Base-by-base conservation (phyloP, 2,329 filamentous ascomycete genomes). In the Chaetomiaceae sp. region DNA sequence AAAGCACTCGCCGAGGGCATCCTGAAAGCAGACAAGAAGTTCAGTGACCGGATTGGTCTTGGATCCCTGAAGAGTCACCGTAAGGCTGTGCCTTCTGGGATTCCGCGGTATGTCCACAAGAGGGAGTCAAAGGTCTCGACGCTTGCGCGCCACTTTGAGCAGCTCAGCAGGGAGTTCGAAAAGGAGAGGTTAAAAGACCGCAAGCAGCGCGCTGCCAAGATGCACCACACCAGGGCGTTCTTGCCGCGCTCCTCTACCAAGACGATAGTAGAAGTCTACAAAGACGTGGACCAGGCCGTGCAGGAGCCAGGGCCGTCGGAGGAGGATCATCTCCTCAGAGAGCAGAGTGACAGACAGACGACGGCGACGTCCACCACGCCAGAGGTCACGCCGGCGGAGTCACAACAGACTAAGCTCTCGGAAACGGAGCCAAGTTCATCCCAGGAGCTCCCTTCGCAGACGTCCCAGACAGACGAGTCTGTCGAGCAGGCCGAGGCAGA, bases 81-180 rank as follows among this genome's bases (percentile, higher is more conserved):
- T 23, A 85, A 84, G 63, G 67, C 69, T 1, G 75, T 74, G 3
- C 71, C 76, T n/a, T 97, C 94, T 1, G 79, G 92, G 38, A 97
- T 99, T 56, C 91, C 91, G 25, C 84, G 94, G 29, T 94, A 94
- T 23, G 83, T 96, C 25, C 84, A 87, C 47, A 84, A 80, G 61
- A 85, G 84, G 60, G 80, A 85, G 48, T 83, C 88, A 3, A 89
- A 88, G 63, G 94, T 99, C 2, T 95, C 91, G 8, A 91, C 86
- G n/a, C 77, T 99, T 46, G 90, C 94, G 17, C 89, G 89, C 62
- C 94, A 97, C 68, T 97, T 99, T 66, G 95, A 99, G 69, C 91
- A 97, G 68, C 78, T 99, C 53, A 96, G 91, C 63, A 86, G 91
- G 22, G 95, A 99, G 66, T 99, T 99, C 61, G 91, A 96, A 66